A percentile compares a stretch with the other conserved stretches of the same genome.
These are phyloP conservation scores for Lasiosphaeris hirsuta DNA, from an alignment of 495 filamentous ascomycete species.

Conservation along the genomic window DNA sequence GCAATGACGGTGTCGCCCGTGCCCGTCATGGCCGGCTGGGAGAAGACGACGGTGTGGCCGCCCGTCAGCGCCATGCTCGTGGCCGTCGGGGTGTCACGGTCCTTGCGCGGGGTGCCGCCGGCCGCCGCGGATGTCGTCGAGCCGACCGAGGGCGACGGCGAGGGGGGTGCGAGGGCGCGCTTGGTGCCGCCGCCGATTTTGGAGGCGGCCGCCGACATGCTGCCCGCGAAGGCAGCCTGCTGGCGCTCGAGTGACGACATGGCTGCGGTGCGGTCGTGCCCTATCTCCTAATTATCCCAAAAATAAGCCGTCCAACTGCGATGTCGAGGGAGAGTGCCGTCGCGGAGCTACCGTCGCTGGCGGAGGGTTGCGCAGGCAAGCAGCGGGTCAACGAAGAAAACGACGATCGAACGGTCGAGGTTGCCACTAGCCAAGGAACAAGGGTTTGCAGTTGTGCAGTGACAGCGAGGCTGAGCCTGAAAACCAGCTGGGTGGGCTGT, in stretches of 20 bases:
- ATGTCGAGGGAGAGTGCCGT: neutral
- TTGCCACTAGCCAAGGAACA: neutral
- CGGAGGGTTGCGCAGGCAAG: neutral
- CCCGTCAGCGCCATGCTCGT: conserved; percentile 29
- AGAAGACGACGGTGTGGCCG: conserved; percentile 57
- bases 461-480: neutral
- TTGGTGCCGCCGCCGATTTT: conserved; percentile 46
- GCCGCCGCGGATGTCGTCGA: conserved; percentile 46
- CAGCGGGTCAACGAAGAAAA: neutral
- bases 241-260: conserved; percentile 54
- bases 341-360: neutral
- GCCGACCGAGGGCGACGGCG: conserved; percentile 40
- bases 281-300: neutral
- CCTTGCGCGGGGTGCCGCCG: conserved; percentile 46
- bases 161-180: conserved; percentile 37
- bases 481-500: neutral
- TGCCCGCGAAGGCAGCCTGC: conserved; percentile 44
- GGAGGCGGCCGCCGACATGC: conserved; percentile 44
- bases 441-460: neutral
- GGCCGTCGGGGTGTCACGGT: conserved; percentile 48
- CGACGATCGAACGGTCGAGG: conserved; percentile 1
- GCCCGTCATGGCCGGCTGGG: conserved; percentile 74
- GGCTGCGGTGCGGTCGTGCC: conserved; percentile 12
- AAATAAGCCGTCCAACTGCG: neutral
- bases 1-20: conserved; percentile 77